phyloP scores from a whole-genome alignment of 2,329 filamentous ascomycete species.

The Botrytis fabae region DNA sequence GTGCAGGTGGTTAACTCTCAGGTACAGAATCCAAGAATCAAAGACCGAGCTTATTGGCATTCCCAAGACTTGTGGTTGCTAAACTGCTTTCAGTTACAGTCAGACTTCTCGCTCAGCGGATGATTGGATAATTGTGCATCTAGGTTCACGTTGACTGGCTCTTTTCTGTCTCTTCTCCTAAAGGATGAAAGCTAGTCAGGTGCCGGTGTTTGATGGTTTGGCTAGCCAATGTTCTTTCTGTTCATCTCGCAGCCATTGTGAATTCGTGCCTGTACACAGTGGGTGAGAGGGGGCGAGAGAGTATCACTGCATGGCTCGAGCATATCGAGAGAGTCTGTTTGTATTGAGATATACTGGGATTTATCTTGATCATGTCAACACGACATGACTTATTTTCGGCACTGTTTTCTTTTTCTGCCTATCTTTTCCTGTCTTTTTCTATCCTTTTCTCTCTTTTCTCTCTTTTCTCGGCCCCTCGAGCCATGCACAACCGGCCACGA shows the following conservation, averaged over 20 bases:
- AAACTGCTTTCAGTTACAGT: not conserved
- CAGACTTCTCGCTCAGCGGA: not conserved
- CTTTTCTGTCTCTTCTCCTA: not conserved
- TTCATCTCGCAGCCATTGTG: not conserved
- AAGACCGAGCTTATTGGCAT: not conserved
- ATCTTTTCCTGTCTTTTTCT: not conserved
- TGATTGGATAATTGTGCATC: not conserved
- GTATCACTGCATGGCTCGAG: not conserved
- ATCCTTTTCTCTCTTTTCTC: not conserved
- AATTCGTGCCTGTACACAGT: not conserved
- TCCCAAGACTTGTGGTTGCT: not conserved
- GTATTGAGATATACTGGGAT: not conserved
- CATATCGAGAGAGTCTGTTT: not conserved
- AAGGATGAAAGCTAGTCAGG: not conserved
- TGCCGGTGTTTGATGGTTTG: conserved; percentile 6
- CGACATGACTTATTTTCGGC: not conserved
- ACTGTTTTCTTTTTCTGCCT: not conserved
- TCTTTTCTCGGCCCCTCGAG: not conserved
- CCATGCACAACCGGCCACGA: not conserved
- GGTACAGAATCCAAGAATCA: not conserved
- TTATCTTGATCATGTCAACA: not conserved
- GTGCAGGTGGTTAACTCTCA: not conserved
- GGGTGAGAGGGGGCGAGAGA: not conserved
- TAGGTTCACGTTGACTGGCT: not conserved
- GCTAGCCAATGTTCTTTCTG: not conserved